A percentile compares a stretch with the other conserved stretches of the same genome.
These are phyloP conservation scores for Tulasnella sp. DNA, from an alignment of 768 basidiomycete species.

Conservation along the genomic window DNA sequence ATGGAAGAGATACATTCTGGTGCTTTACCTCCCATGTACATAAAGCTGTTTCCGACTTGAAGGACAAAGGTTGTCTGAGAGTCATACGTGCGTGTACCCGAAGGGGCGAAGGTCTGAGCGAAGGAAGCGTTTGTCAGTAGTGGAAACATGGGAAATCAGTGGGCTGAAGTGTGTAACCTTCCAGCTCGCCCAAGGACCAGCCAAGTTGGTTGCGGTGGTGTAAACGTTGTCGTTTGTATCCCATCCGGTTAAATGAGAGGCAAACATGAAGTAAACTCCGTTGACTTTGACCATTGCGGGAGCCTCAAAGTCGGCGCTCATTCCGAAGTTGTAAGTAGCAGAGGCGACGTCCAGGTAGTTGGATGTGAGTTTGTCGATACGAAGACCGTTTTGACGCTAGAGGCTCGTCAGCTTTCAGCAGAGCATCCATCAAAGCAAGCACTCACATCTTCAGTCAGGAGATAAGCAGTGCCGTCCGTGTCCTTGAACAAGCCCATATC, in stretches of 20 bases:
- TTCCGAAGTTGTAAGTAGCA: slow-evolving; percentile 4
- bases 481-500: slow-evolving; percentile 13
- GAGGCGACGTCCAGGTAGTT: slow-evolving; percentile 6
- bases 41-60: slow-evolving; percentile 13
- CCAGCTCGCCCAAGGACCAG: slow-evolving; percentile 10
- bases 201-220: slow-evolving; percentile 1
- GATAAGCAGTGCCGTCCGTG: slow-evolving; percentile 9
- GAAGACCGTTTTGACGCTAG: slow-evolving; percentile 11
- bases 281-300: slow-evolving; percentile 13
- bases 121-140: neutral
- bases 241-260: slow-evolving; percentile 10
- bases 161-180: neutral
- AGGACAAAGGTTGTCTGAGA: slow-evolving; percentile 11
- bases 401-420: neutral
- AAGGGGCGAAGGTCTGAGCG: slow-evolving; percentile 9
- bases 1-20: neutral
- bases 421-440: neutral
- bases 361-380: slow-evolving; percentile 5
- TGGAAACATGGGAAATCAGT: too few relatives aligned
- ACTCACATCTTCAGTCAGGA: slow-evolving; percentile 13
- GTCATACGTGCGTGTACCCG: slow-evolving; percentile 8
- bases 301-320: neutral
- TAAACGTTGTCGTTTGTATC: slow-evolving; percentile 13
- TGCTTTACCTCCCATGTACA: slow-evolving; percentile 11
- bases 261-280: slow-evolving; percentile 13